Base-by-base conservation (phyloP, 805 yeast genomes). In the Komagataella mondaviorum region DNA sequence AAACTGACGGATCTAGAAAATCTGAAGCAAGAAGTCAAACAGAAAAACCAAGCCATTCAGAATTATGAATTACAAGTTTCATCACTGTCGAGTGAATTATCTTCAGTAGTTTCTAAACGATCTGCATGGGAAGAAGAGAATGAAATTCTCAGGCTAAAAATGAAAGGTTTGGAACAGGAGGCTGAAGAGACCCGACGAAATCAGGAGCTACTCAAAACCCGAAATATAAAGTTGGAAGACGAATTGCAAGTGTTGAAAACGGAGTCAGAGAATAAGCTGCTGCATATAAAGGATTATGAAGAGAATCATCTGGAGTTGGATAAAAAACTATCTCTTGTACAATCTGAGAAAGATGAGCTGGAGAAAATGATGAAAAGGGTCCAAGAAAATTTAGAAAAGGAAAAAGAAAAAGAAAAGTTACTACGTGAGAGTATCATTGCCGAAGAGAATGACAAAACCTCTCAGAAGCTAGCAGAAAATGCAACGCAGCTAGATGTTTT, bases 401-500 rank as follows among this genome's bases (percentile, higher is more conserved):
- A 57, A 6, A 48, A 59, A 20, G 52, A 55, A 7, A 52, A 55
- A 46, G 53, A 10, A 10, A 30, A 30, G n/a, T 30, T 55, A 6
- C 52, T 50, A 1, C 54, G 61, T 30, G 59, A 59, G 44, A 48
- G 6, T 18, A 44, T 44, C 46, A 12, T 43, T 60, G 24, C 55
- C 54, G 51, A 55, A 48, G 50, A 66, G 59, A 48, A 51, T 58
- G 8, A 63, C 23, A 44, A 44, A 20, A 20, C 12, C n/a, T 18
- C 23, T 2, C 23, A 17, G 10, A 18, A 18, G 18, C 46, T 44
- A 12, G 23, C 23, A 44, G 46, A 44, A 18, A 44, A 14, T 20
- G 39, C 14, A 10, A 10, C 63, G 6, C 78, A 74, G n/a, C 59
- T 73, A n/a, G 63, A 60, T 17, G 71, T 68, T 17, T 61, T 71